Evolutionary conservation across 2,329 filamentous ascomycete genomes (phyloP), one percentile per base, ranked within the genome.

Genomic region (Atkinsonella texensis): DNA sequence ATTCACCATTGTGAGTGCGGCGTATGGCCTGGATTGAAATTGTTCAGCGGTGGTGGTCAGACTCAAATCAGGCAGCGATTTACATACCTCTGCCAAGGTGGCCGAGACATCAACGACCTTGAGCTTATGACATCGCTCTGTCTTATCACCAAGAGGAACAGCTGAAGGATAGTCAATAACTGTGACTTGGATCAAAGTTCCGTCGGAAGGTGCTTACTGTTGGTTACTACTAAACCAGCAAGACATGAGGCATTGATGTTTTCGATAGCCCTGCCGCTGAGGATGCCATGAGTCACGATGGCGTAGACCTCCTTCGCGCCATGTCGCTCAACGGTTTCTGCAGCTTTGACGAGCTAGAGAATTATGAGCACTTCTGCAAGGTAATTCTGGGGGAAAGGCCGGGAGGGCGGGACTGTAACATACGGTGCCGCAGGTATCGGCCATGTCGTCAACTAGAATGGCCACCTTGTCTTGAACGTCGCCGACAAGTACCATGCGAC

Each of bases 391-490:
- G 28, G 20, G 20, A 17, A 23, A 17, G 28, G 31, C 47, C 20
- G 17, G 2, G 17, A 20, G 4, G 23, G 12, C 5, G 40, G 10
- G 11, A 28, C 28, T 51, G 11, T 11, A 31, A 13, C 64, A 51
- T 63, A 70, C 67, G 40, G 89, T 95, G 59, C 89, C 89, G 67
- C 90, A 96, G 4, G 91, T 96, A 65, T 97, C 91, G 33, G 90
- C 90, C 89, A 97, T 96, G 66, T 97, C 91, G 66, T 97, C 91
- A 50, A 98, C 91, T 47, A 98, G 83, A 63, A 98, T 96, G 54
- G 91, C 91, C 32, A 91, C 84, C 73, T 93, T 93, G 71, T 87
- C 87, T 58, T 83, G 79, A 46, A 97, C 93, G 58, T 94, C 89
- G 58, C 93, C 93, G 48, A 97, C 91, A n/a, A 98, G 84, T 1